Percentiles rank a stretch among this genome's conserved stretches.
Conservation (phyloP, 805 yeast species). For the Kuraishia hungarica region DNA sequence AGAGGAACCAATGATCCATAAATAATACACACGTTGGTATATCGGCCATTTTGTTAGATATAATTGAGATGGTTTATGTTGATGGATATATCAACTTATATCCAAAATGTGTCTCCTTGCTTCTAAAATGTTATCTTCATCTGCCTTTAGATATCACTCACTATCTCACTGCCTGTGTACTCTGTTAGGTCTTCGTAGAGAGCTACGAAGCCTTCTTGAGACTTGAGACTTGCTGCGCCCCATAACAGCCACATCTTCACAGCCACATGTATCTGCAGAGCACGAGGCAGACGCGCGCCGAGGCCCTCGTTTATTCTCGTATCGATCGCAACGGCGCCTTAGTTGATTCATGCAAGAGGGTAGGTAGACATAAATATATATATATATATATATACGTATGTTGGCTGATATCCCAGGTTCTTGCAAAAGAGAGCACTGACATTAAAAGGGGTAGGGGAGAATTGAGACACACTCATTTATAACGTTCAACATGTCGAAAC, state of each 20-base stretch:
- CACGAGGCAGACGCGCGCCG: background rate
- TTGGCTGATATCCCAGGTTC: background rate
- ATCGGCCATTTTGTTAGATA: conserved; percentile 20
- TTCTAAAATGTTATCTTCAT: too few species aligned
- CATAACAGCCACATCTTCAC: too few species aligned
- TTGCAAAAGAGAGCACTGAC: background rate
- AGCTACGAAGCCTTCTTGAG: background rate
- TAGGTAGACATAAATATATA: background rate
- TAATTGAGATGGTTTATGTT: too few species aligned
- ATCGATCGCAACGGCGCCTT: background rate
- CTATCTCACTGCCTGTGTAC: background rate
- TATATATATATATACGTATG: background rate
- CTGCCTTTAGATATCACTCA: background rate
- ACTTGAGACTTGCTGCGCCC: too few species aligned
- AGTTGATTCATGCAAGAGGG: background rate
- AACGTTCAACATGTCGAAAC: conserved; percentile 8
- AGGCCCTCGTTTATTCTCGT: background rate
- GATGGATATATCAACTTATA: too few species aligned
- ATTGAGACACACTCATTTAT: background rate
- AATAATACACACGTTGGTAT: conserved; percentile 23
- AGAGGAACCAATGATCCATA: background rate
- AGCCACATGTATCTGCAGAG: background rate
- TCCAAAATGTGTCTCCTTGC: background rate
- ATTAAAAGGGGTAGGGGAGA: background rate
- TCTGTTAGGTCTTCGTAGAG: background rate